Evolutionary conservation across 2,329 filamentous ascomycete species (phyloP).

Genomic region (Pseudopithomyces maydicus): DNA sequence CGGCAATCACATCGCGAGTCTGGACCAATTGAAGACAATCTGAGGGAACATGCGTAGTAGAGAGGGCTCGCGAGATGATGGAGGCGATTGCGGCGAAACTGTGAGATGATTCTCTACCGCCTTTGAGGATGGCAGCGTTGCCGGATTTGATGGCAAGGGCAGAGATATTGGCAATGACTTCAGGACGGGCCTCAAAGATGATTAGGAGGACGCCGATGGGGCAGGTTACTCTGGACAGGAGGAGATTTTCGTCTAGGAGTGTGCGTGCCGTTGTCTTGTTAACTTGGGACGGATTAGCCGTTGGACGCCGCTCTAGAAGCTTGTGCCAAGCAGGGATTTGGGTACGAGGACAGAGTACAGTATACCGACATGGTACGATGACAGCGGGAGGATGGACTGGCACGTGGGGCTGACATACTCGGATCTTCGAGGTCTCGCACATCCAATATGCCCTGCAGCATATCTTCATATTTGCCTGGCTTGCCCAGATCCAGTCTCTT

Average conservation of each 20-base stretch:
- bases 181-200: slow-evolving; percentile 96
- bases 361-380: not conserved
- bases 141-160: slow-evolving; percentile 95
- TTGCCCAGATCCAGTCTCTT: slow-evolving; percentile 86
- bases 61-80: slow-evolving; percentile 80
- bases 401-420: slow-evolving; percentile 58
- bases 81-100: slow-evolving; percentile 92
- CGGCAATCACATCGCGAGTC: slow-evolving; percentile 86
- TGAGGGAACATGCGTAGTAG: slow-evolving; percentile 75
- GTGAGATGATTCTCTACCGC: slow-evolving; percentile 92
- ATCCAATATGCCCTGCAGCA: slow-evolving; percentile 93
- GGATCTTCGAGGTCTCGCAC: slow-evolving; percentile 85
- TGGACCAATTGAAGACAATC: slow-evolving; percentile 91
- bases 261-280: slow-evolving; percentile 84
- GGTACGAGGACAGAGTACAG: not conserved
- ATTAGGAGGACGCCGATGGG: slow-evolving; percentile 97
- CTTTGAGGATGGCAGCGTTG: slow-evolving; percentile 96
- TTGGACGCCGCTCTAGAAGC: too few species aligned
- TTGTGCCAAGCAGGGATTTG: not conserved
- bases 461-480: slow-evolving; percentile 94
- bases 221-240: slow-evolving; percentile 85
- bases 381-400: not conserved
- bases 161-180: slow-evolving; percentile 98
- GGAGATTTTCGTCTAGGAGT: slow-evolving; percentile 81
- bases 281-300: slow-evolving; percentile 58